A percentile compares a stretch with the other conserved stretches of the same genome.
Conservation (phyloP, 331 rosid species). For the Rhamnella rubrinervis region DNA sequence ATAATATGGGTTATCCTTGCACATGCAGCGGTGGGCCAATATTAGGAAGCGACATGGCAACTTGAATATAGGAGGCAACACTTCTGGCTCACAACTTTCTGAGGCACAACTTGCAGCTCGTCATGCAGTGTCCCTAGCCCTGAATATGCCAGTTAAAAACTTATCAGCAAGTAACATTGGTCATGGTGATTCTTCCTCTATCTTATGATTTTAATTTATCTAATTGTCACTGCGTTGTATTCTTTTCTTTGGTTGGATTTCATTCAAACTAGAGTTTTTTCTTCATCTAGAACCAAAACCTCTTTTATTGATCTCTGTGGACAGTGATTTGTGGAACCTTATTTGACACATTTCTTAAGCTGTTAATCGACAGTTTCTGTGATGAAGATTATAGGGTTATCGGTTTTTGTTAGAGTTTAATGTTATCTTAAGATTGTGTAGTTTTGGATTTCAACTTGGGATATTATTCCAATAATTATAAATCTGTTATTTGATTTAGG, state of each 20-base stretch:
- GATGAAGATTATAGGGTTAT: not conserved
- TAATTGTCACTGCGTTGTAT: not conserved
- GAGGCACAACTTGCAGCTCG: constrained; percentile 83
- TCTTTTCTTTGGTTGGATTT: not conserved
- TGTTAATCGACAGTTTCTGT: not conserved
- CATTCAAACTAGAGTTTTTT: not conserved
- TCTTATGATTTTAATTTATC: constrained; percentile 6
- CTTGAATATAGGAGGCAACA: constrained; percentile 38
- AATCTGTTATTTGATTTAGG: too few species aligned
- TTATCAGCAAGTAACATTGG: constrained; percentile 44
- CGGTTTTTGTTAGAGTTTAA: not conserved
- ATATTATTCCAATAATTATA: too few species aligned
- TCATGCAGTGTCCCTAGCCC: constrained; percentile 74
- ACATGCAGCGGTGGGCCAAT: constrained; percentile 77
- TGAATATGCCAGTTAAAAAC: constrained; percentile 63
- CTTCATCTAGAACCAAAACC: constrained; percentile 1
- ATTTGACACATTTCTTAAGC: not conserved
- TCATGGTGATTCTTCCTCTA: constrained; percentile 47
- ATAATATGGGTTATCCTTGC: constrained; percentile 25
- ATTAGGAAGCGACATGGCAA: constrained; percentile 55
- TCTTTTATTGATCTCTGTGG: not conserved
- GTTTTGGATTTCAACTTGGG: not conserved
- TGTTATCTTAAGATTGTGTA: not conserved
- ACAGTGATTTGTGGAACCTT: not conserved
- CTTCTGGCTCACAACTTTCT: constrained; percentile 52